These are phyloP conservation scores for Silene conica DNA, from an alignment of 148 eudicot genomes.

Conservation along the genomic window DNA sequence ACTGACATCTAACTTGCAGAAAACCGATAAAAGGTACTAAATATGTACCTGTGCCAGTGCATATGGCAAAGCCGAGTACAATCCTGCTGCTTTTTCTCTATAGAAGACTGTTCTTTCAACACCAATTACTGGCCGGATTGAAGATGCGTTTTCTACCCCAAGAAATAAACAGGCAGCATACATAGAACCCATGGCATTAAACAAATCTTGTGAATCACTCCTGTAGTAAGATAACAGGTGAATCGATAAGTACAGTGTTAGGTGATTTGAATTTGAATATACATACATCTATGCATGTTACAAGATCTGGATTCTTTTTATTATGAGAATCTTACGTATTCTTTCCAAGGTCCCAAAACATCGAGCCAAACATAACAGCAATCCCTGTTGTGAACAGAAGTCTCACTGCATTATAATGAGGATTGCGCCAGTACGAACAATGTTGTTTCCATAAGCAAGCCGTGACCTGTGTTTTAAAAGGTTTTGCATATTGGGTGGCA, in stretches of 20 bases:
- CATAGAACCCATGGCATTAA: slow-evolving; percentile 36
- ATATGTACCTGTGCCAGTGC: slow-evolving; percentile 43
- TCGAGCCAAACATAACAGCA: slow-evolving; percentile 34
- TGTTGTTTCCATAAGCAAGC: slow-evolving; percentile 64
- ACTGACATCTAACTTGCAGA: too few relatives aligned
- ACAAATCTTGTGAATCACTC: slow-evolving; percentile 29
- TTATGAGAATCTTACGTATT: slow-evolving; percentile 28
- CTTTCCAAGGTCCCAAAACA: slow-evolving; percentile 44
- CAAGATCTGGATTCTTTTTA: not conserved
- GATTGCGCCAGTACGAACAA: slow-evolving; percentile 56
- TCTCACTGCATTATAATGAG: slow-evolving; percentile 41
- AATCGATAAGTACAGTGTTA: not conserved
- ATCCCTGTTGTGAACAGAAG: slow-evolving; percentile 22
- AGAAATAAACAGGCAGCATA: slow-evolving; percentile 30
- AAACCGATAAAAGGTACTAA: not conserved
- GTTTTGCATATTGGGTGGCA: slow-evolving; percentile 41
- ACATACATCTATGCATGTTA: not conserved
- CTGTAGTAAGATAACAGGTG: slow-evolving; percentile 6
- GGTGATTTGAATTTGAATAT: not conserved
- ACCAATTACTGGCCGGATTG: slow-evolving; percentile 34
- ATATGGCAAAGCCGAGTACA: slow-evolving; percentile 41
- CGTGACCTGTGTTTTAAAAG: slow-evolving; percentile 30
- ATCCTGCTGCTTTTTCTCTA: slow-evolving; percentile 35
- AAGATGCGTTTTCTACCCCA: slow-evolving; percentile 35
- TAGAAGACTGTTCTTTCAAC: slow-evolving; percentile 39